phyloP scores from a whole-genome alignment of 2,329 filamentous ascomycete genomes.

The Talaromyces sp. region DNA sequence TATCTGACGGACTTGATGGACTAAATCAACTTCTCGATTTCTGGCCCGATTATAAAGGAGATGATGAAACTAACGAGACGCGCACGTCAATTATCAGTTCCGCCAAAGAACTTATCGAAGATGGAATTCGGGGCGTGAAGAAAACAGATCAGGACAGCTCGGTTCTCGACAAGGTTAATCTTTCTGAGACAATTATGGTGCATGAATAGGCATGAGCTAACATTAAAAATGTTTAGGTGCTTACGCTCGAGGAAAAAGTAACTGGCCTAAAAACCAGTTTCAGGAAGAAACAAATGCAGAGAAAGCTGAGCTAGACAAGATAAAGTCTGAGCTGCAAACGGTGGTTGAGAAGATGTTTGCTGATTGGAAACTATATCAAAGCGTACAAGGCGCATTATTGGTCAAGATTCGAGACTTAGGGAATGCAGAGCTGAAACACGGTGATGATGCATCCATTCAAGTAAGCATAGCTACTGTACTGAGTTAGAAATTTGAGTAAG shows the following conservation, averaged over 20 bases:
- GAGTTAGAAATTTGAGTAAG: neutral
- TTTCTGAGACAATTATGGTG: too few species aligned
- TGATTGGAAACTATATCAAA: neutral
- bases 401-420: neutral
- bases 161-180: too few species aligned
- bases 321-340: neutral
- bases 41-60: neutral
- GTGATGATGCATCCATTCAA: neutral
- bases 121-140: neutral
- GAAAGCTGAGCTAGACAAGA: neutral
- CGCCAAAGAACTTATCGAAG: neutral
- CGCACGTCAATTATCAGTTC: neutral
- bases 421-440: neutral
- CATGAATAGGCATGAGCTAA: too few species aligned
- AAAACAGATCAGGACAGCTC: neutral
- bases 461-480: neutral
- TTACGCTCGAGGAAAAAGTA: neutral
- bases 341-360: neutral
- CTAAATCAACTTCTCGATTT: neutral
- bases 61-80: neutral
- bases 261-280: neutral
- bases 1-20: neutral
- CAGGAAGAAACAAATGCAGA: neutral
- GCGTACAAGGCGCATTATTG: neutral
- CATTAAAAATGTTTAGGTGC: neutral